A percentile compares a stretch with the other conserved stretches of the same genome.
These are phyloP conservation scores for Silene uniflora DNA, from an alignment of 148 eudicot genomes.

Conservation along the genomic window DNA sequence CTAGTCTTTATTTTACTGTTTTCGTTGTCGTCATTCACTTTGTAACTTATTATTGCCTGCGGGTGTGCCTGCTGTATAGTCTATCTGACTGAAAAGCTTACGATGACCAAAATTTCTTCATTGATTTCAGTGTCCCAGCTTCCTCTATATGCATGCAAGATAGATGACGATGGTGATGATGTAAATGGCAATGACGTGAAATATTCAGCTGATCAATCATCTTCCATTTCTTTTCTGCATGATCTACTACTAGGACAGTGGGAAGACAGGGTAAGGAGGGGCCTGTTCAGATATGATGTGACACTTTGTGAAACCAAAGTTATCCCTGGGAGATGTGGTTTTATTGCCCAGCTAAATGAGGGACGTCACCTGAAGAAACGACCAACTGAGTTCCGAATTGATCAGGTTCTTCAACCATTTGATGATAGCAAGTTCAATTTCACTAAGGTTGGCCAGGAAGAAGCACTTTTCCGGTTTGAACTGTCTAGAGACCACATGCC, in stretches of 20 bases:
- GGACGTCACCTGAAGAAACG: constrained; percentile 88
- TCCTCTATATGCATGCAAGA: constrained; percentile 65
- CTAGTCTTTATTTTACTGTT: too few relatives aligned
- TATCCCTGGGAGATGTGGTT: constrained; percentile 69
- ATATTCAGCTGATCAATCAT: constrained; percentile 11
- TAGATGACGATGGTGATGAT: constrained; percentile 23
- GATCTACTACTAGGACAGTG: constrained; percentile 43
- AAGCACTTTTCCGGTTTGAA: constrained; percentile 72
- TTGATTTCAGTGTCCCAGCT: constrained; percentile 47
- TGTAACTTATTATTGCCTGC: neutral
- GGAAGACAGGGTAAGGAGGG: constrained; percentile 45
- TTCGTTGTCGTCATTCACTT: too few relatives aligned
- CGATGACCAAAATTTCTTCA: neutral
- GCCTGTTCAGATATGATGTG: constrained; percentile 57
- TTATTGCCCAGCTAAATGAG: constrained; percentile 85
- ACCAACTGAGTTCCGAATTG: constrained; percentile 86
- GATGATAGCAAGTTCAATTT: constrained; percentile 82
- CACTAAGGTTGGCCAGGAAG: constrained; percentile 88
- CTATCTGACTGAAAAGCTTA: neutral
- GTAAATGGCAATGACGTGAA: constrained; percentile 10
- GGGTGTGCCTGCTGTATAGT: neutral
- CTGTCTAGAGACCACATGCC: constrained; percentile 38
- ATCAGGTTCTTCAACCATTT: constrained; percentile 82
- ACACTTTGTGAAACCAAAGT: constrained; percentile 58
- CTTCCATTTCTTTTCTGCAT: constrained; percentile 32